Base-by-base conservation (phyloP, 805 yeast species). In the Sungouiozyma intestinalis region DNA sequence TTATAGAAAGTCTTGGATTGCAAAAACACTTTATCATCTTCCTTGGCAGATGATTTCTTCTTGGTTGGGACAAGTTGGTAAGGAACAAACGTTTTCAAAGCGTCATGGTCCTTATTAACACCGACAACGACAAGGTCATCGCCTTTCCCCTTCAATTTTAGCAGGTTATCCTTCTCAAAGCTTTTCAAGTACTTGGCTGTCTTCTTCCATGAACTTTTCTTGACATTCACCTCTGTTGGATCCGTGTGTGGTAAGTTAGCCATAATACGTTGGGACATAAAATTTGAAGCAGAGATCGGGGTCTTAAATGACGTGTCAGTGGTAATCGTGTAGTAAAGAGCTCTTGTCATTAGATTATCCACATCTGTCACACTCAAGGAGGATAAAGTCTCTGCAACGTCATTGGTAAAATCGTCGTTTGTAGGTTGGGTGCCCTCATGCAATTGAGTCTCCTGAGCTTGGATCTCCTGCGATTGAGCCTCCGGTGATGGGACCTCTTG, bases 151-250 rank as follows among this genome's bases (percentile, higher is more conserved):
- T 87, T 85, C 19, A 80, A 58, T 43, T 77, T 77, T 17, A 92
- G 46, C 42, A 79, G 74, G 1, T 77, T 76, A 36, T 71, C 69
- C 57, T 86, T 90, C 49, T 85, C 95, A 79, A 88, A 85, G 5
- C 83, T 79, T 55, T 86, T 90, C 42, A 90, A 64, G 54, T 81
- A 86, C 58, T 87, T 88, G 13, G 87, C 73, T 3, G 90, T 77
- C 55, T 90, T 90, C 60, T 84, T 87, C 94, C 94, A 90, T 2
- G 87, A 75, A 0, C 95, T 79, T 54, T 77, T 81, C 60, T 87
- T 88, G 45, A 83, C 72, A 49, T 74, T 79, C 33, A 79, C 73
- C 40, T 63, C 62, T 20, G 64, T 58, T 3, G 65, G 54, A 51
- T 77, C 81, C 14, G 37, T 13, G 1, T 74, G 69, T 0, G 95